Evolutionary conservation across 192 early-diverging fungal species (phyloP).

Genomic region (Entomortierella parvispora): DNA sequence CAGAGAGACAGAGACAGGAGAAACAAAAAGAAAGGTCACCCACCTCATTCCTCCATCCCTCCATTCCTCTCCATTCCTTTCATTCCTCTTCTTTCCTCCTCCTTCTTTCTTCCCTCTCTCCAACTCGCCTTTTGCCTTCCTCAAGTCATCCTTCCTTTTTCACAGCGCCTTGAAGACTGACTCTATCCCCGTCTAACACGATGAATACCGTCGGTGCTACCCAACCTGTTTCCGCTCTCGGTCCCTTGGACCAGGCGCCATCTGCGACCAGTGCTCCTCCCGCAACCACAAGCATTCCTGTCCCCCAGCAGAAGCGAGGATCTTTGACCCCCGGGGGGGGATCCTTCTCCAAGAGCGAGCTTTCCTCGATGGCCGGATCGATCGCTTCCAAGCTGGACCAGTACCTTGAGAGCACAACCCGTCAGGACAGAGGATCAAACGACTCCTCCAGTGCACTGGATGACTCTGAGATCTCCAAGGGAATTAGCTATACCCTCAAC

Average conservation of each 20-base stretch:
- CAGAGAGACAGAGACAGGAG: no score
- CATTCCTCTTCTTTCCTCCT: neutral
- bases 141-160: neutral
- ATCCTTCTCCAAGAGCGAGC: slow-evolving; percentile 41
- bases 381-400: slow-evolving; percentile 49
- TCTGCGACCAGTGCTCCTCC: neutral
- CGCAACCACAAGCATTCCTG: neutral
- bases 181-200: no score
- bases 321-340: slow-evolving; percentile 45
- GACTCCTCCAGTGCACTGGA: neutral
- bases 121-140: neutral
- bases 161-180: no score
- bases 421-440: slow-evolving; percentile 10
- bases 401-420: slow-evolving; percentile 34
- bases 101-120: neutral
- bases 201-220: neutral
- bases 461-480: neutral
- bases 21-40: neutral
- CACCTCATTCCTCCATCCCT: neutral
- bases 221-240: neutral
- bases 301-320: slow-evolving; percentile 17
- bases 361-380: slow-evolving; percentile 41
- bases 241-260: slow-evolving; percentile 1
- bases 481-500: slow-evolving; percentile 1
- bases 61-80: neutral